These are phyloP conservation scores for Agastache rugosa DNA, from an alignment of 257 asterid genomes.

Conservation along the genomic window DNA sequence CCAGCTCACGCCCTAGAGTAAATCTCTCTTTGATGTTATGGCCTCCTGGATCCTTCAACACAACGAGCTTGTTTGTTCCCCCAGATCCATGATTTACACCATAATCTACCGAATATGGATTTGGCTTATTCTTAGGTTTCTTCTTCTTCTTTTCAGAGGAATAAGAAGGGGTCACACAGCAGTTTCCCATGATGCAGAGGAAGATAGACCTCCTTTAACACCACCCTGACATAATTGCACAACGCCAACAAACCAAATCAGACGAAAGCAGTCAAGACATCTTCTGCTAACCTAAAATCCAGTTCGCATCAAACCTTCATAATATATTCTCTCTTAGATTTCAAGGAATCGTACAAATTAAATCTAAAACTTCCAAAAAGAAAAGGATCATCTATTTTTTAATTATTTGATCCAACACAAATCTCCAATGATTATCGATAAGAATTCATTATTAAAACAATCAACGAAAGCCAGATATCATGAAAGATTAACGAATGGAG, in stretches of 20 bases:
- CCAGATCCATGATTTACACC: slow-evolving; percentile 48
- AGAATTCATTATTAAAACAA: not conserved
- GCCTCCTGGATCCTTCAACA: slow-evolving; percentile 65
- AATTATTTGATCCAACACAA: not conserved
- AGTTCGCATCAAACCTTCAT: slow-evolving; percentile 17
- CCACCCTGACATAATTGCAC: slow-evolving; percentile 22
- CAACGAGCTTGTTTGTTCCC: slow-evolving; percentile 54
- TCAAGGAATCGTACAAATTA: not conserved
- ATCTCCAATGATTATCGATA: too few species aligned
- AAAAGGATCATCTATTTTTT: not conserved
- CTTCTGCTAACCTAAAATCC: not conserved
- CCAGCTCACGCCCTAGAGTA: slow-evolving; percentile 74
- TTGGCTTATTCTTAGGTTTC: slow-evolving; percentile 46
- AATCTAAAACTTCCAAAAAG: not conserved
- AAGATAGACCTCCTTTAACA: slow-evolving; percentile 26
- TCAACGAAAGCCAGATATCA: not conserved
- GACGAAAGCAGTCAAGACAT: not conserved
- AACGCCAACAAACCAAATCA: slow-evolving; percentile 30
- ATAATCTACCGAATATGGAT: slow-evolving; percentile 53
- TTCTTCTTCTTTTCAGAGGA: slow-evolving; percentile 50
- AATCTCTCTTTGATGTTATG: slow-evolving; percentile 51
- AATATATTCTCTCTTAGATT: slow-evolving; percentile 13
- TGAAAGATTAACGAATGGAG: not conserved
- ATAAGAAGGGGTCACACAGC: slow-evolving; percentile 57
- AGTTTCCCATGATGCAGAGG: slow-evolving; percentile 66